Evolutionary conservation across 2,329 filamentous ascomycete genomes (phyloP).

Genomic region (Didymosphaeria variabile): DNA sequence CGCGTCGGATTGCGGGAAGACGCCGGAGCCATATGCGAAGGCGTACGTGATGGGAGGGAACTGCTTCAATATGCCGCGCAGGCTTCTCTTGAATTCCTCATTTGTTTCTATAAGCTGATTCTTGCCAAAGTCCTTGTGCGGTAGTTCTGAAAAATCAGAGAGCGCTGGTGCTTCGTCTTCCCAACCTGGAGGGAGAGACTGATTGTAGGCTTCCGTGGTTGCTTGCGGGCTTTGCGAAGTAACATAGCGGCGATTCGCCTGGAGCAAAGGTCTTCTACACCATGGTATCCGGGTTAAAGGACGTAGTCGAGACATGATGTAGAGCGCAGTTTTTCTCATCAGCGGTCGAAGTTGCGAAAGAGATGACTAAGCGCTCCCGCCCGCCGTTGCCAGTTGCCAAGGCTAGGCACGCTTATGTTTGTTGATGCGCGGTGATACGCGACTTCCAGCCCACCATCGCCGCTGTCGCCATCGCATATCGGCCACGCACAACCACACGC

Average conservation of each 20-base stretch:
- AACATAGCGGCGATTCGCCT: constrained; percentile 34
- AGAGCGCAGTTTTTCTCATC: constrained; percentile 29
- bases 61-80: constrained; percentile 87
- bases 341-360: constrained; percentile 22
- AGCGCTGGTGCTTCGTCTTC: constrained; percentile 78
- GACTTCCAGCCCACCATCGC: constrained; percentile 5
- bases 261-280: constrained; percentile 35
- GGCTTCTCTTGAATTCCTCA: constrained; percentile 89
- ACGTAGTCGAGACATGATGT: constrained; percentile 46
- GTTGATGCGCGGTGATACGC: constrained; percentile 17
- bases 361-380: constrained; percentile 14
- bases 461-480: neutral
- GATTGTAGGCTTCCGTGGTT: constrained; percentile 29
- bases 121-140: constrained; percentile 83
- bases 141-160: constrained; percentile 77
- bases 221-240: constrained; percentile 36
- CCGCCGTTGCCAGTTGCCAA: constrained; percentile 3
- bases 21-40: constrained; percentile 96
- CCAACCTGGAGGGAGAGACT: constrained; percentile 67
- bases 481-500: neutral
- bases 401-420: constrained; percentile 14
- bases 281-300: constrained; percentile 40
- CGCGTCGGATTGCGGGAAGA: constrained; percentile 79
- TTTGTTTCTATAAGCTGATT: constrained; percentile 97
- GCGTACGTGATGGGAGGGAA: constrained; percentile 97